Conservation (phyloP, 176 grass and related monocot genomes). For the Hordeum marinum region DNA sequence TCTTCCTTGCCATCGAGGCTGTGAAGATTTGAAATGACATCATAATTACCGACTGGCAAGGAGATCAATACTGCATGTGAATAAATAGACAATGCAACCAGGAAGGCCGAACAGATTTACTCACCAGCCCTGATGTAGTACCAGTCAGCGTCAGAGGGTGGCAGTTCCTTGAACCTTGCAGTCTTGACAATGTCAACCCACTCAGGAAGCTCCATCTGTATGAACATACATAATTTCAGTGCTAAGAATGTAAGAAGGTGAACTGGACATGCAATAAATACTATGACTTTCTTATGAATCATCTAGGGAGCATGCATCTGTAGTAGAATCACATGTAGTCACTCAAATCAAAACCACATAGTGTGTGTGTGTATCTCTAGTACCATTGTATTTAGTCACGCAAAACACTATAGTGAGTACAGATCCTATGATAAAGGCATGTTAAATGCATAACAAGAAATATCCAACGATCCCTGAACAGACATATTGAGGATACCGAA, state of each 20-base stretch:
- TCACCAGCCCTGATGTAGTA: constrained; percentile 82
- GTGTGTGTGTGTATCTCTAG: no score
- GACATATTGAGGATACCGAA: not conserved
- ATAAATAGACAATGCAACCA: not conserved
- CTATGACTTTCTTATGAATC: not conserved
- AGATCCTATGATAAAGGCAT: not conserved
- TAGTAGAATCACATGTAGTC: not conserved
- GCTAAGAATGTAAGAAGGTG: not conserved
- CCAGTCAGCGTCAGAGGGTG: constrained; percentile 64
- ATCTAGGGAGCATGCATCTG: not conserved
- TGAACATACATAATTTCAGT: not conserved
- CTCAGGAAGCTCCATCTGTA: constrained; percentile 73
- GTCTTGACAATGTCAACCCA: constrained; percentile 89
- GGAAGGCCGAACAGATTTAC: not conserved
- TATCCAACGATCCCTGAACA: no score
- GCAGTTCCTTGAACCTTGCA: constrained; percentile 77
- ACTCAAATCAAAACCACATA: not conserved
- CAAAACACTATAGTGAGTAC: not conserved
- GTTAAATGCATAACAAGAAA: not conserved
- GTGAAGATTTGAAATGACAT: not conserved
- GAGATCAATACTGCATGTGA: not conserved
- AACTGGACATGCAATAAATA: not conserved
- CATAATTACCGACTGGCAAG: not conserved
- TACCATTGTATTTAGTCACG: not conserved
- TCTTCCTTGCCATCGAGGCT: constrained; percentile 79